Conservation (phyloP, 352 stramenopile species). For the Phytophthora fragariaefolia region DNA sequence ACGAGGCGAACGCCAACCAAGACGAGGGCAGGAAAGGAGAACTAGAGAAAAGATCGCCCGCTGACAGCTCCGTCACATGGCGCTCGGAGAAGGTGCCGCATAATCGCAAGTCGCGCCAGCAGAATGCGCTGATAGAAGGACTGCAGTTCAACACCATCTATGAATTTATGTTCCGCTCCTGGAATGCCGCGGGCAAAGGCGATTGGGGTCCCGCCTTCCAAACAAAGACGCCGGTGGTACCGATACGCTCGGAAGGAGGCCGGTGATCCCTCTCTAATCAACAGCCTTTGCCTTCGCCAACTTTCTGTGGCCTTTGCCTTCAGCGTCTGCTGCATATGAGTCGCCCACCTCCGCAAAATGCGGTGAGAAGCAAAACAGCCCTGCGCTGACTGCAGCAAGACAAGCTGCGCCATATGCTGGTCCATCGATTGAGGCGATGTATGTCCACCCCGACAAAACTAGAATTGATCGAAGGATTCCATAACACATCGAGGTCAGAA, state of each 20-base stretch:
- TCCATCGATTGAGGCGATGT: conserved; percentile 71
- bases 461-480: neutral
- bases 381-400: conserved; percentile 64
- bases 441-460: conserved; percentile 86
- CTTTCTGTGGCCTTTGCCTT: conserved; percentile 21
- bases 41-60: neutral
- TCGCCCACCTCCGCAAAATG: conserved; percentile 56
- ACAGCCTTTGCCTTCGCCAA: conserved; percentile 39
- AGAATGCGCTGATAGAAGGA: conserved; percentile 47
- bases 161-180: conserved; percentile 67
- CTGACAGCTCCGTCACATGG: conserved; percentile 40
- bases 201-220: conserved; percentile 59
- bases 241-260: conserved; percentile 30
- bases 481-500: too few species aligned
- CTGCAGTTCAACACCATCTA: conserved; percentile 71
- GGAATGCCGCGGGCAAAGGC: conserved; percentile 62
- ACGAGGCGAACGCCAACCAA: conserved; percentile 12
- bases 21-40: conserved; percentile 2
- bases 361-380: conserved; percentile 70
- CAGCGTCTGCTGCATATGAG: conserved; percentile 21
- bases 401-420: conserved; percentile 70
- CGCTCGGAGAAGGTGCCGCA: conserved; percentile 45
- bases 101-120: conserved; percentile 49
- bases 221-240: conserved; percentile 42
- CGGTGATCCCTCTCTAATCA: conserved; percentile 36